A percentile compares a stretch with the other conserved stretches of the same genome.
These are phyloP conservation scores for Polymyxa betae DNA, from an alignment of 208 protist genomes.

Conservation along the genomic window DNA sequence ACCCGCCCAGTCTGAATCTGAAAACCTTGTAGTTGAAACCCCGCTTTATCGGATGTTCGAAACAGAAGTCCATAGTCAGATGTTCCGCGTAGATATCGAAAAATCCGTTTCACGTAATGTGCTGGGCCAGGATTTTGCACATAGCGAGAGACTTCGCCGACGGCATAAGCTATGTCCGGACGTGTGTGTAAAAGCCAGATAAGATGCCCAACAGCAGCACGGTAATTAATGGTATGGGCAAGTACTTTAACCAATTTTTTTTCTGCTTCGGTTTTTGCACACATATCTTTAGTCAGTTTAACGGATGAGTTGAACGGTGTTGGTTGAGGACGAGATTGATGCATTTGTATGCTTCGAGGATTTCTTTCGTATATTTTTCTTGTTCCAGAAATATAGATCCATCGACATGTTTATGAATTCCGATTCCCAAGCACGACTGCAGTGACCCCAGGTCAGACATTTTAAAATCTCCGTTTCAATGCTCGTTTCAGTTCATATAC, in stretches of 20 bases:
- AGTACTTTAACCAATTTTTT: neutral
- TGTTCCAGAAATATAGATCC: neutral
- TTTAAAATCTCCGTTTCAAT: neutral
- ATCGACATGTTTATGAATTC: neutral
- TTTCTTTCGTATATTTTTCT: neutral
- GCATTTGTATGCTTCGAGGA: neutral
- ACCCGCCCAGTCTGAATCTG: conserved; percentile 36
- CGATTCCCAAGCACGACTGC: neutral
- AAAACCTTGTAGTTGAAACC: neutral
- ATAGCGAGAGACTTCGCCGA: conserved; percentile 14
- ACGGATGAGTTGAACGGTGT: neutral
- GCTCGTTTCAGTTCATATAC: neutral
- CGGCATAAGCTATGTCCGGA: conserved; percentile 41
- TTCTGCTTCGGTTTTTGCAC: neutral
- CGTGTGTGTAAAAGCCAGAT: conserved; percentile 39
- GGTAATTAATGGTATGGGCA: neutral
- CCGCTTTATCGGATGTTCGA: neutral
- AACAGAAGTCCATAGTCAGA: neutral
- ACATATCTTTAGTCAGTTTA: neutral
- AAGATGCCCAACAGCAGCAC: neutral
- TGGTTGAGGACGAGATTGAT: neutral
- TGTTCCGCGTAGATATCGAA: conserved; percentile 11
- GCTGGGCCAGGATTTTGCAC: conserved; percentile 25
- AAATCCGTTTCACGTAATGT: conserved; percentile 40
- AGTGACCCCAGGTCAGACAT: conserved; percentile 32